Conservation (phyloP, 78 protist genomes). For the Cavenderia fasciculata region DNA sequence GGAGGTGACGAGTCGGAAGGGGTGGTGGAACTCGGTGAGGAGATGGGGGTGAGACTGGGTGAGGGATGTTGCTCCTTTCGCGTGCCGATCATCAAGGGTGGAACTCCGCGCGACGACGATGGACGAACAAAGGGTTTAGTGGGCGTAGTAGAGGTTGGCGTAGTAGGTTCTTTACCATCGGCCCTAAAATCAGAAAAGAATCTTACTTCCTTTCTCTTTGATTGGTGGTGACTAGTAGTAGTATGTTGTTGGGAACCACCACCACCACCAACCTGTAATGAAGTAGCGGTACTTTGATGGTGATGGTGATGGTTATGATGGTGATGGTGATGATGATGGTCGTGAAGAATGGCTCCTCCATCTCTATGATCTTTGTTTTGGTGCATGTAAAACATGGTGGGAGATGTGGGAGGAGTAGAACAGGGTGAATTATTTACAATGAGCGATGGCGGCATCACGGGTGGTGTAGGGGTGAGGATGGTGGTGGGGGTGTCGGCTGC, state of each 20-base stretch:
- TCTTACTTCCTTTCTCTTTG: no score
- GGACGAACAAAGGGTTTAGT: constrained; percentile 1
- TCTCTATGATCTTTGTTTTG: no score
- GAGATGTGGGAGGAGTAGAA: constrained; percentile 40
- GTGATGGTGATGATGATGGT: not conserved
- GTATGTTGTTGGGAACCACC: no score
- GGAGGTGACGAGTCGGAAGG: not conserved
- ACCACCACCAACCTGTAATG: no score
- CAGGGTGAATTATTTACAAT: constrained; percentile 21
- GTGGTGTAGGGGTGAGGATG: not conserved
- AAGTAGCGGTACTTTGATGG: no score
- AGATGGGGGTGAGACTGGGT: constrained; percentile 14
- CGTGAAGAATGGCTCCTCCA: not conserved
- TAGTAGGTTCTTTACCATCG: not conserved
- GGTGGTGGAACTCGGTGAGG: constrained; percentile 13
- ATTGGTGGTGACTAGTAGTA: not conserved
- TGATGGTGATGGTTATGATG: constrained; percentile 1
- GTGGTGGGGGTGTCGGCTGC: not conserved
- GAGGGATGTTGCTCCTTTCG: constrained; percentile 20
- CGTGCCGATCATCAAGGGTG: not conserved
- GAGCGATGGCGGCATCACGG: not conserved
- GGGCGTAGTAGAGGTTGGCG: not conserved
- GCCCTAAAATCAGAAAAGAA: not conserved
- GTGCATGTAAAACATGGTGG: not conserved
- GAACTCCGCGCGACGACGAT: not conserved